phyloP scores from a whole-genome alignment of 1,284 basidiomycete species.

The Pseudomicrostroma phylloplanum region DNA sequence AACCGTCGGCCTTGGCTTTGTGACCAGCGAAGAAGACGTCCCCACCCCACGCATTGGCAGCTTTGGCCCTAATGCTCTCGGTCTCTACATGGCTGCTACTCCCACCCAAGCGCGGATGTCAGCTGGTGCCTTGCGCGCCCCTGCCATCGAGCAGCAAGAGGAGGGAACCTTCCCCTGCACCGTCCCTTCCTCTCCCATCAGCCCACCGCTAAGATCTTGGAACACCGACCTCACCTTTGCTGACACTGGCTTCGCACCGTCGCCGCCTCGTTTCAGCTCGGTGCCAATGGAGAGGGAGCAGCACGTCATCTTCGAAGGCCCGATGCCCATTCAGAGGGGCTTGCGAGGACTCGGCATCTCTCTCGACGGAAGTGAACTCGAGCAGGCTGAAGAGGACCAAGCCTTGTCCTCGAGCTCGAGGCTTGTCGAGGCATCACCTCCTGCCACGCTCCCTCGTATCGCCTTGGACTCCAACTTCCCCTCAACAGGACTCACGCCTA shows the following conservation, averaged over 20 bases:
- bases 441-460: not conserved
- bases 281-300: constrained; percentile 2
- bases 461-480: not conserved
- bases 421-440: not conserved
- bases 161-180: not conserved
- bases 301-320: not conserved
- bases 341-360: not conserved
- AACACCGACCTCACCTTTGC: constrained; percentile 2
- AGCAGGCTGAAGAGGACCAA: not conserved
- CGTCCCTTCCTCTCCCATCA: not conserved
- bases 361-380: not conserved
- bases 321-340: not conserved
- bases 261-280: not conserved
- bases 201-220: not conserved
- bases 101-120: not conserved
- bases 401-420: not conserved
- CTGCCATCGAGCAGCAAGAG: not conserved
- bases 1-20: not conserved
- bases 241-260: not conserved
- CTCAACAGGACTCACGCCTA: not conserved
- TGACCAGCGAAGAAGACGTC: not conserved
- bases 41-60: not conserved
- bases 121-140: constrained; percentile 1
- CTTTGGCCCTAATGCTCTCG: not conserved
- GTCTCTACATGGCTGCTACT: not conserved